Evolutionary conservation across 2,329 filamentous ascomycete species (phyloP).

Genomic region (Fusarium poae): DNA sequence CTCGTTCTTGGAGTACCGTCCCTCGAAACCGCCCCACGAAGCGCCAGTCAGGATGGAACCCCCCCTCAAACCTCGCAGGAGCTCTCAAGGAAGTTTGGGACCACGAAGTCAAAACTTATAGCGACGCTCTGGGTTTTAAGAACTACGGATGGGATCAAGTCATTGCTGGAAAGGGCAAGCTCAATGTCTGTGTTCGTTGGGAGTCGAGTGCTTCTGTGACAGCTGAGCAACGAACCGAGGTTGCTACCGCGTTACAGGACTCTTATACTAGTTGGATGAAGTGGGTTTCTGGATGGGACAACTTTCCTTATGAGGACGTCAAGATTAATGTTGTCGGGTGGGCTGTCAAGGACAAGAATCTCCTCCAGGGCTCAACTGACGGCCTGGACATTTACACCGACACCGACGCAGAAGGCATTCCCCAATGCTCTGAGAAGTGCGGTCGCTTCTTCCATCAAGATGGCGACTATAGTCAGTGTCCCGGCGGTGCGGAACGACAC

Average conservation of each 20-base stretch:
- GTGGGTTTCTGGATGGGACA: conserved; percentile 59
- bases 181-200: conserved; percentile 59
- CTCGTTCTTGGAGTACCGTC: conserved; percentile 21
- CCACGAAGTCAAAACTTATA: conserved; percentile 49
- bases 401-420: conserved; percentile 55
- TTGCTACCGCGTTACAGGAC: conserved; percentile 53
- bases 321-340: conserved; percentile 58
- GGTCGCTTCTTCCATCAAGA: conserved; percentile 61
- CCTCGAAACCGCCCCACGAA: conserved; percentile 48
- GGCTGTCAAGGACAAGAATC: conserved; percentile 56
- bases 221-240: conserved; percentile 55
- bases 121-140: conserved; percentile 47
- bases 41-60: conserved; percentile 49
- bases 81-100: conserved; percentile 53
- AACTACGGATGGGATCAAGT: conserved; percentile 55
- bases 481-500: conserved; percentile 52
- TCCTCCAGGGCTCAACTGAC: conserved; percentile 55
- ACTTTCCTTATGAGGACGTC: conserved; percentile 58
- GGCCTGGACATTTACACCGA: conserved; percentile 59
- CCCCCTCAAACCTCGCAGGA: conserved; percentile 43
- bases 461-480: conserved; percentile 57
- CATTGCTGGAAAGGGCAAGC: conserved; percentile 50
- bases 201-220: conserved; percentile 56
- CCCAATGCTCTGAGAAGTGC: conserved; percentile 57
- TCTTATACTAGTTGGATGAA: conserved; percentile 59